Evolutionary conservation across 768 basidiomycete species (phyloP), one percentile per base, ranked within the genome.

Genomic region (Tulasnella sp.): DNA sequence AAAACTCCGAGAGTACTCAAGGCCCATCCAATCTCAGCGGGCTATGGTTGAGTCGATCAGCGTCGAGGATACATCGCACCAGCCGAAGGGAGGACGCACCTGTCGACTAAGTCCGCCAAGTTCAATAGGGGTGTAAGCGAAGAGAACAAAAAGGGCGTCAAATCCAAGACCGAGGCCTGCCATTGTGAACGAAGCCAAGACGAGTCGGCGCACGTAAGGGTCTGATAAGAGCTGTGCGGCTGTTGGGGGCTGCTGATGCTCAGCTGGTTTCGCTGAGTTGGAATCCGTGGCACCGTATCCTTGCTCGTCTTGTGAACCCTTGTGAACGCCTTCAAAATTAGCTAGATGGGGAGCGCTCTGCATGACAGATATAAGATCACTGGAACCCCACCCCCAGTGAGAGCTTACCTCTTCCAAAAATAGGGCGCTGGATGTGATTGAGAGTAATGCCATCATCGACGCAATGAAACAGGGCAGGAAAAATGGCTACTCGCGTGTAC

Each of bases 101-200:
- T 52, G 41, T n/a, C 47, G 69, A 36, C 35, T 32, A 19, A 70
- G 37, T n/a, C 69, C 69, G 32, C 69, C 69, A 6, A 52, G 19
- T 44, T 29, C 12, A 11, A 39, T 47, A 6, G 87, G 82, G 12
- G 89, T 87, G 77, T 88, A 90, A 74, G 86, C 88, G 75, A 87
- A 89, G 40, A 90, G 81, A 11, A 89, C 87, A 75, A 90, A 90
- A 14, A 88, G 84, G 16, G 88, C 86, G 66, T 89, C 88, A 73
- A 88, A 90, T 0, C 84, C 83, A 0, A 86, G 85, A 8, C 81
- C 35, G 81, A 74, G 86, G 29, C 84, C 81, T 7, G 83, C 80
- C 34, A 87, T 75, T n/a, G 88, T 76, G 22, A 80, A 75, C 35
- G 71, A 67, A 2, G 72, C 41, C 19, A 47, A 17, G 3, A 76